A percentile compares a stretch with the other conserved stretches of the same genome.
Conservation (phyloP, 176 grass and related monocot genomes). For the Poa annua region DNA sequence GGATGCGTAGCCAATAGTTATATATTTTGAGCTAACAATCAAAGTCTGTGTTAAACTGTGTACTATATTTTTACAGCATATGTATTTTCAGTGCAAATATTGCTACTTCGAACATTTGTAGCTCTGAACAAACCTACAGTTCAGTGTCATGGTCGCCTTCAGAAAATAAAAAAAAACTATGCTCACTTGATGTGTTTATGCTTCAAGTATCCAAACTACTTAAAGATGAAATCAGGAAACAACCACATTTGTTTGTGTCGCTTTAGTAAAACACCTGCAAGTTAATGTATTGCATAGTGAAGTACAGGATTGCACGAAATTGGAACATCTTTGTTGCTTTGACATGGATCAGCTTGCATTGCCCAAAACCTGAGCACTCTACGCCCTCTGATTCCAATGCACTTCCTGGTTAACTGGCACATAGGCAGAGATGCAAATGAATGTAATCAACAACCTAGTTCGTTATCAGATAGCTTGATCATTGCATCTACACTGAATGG, state of each 20-base stretch:
- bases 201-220: too few relatives aligned
- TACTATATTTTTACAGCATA: not conserved
- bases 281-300: not conserved
- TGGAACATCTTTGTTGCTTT: conserved; percentile 47
- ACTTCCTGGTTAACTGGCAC: not conserved
- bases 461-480: too few relatives aligned
- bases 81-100: not conserved
- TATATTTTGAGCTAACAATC: not conserved
- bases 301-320: not conserved
- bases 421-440: not conserved
- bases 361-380: not conserved
- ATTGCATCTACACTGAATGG: not conserved
- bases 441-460: too few relatives aligned
- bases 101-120: too few relatives aligned
- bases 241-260: too few relatives aligned
- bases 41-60: too few relatives aligned
- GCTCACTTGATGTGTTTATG: too few relatives aligned
- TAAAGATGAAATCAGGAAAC: too few relatives aligned
- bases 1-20: not conserved
- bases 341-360: not conserved
- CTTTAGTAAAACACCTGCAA: not conserved
- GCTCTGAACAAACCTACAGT: not conserved
- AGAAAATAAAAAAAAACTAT: not conserved
- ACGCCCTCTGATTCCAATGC: not conserved
- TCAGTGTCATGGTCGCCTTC: not conserved